Evolutionary conservation across 1,284 basidiomycete species (phyloP).

Genomic region (Sporisorium exsertum): DNA sequence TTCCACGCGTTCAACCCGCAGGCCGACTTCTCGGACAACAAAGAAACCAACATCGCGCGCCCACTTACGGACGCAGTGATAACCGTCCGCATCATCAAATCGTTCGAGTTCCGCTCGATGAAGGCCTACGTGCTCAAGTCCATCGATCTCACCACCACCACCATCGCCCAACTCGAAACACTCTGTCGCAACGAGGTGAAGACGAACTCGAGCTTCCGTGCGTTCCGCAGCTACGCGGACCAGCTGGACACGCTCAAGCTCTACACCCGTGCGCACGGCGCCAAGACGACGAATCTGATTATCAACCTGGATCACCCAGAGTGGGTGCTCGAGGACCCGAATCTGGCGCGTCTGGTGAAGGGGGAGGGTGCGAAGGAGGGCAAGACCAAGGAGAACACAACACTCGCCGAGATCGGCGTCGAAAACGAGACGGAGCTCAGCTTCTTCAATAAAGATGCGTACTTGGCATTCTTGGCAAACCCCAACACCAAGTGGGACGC

Average conservation of each 20-base stretch:
- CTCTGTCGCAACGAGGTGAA: constrained; percentile 73
- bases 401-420: constrained; percentile 54
- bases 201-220: constrained; percentile 50
- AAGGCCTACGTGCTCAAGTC: constrained; percentile 85
- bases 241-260: constrained; percentile 85
- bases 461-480: constrained; percentile 59
- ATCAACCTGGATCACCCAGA: constrained; percentile 67
- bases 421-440: constrained; percentile 67
- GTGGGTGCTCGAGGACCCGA: constrained; percentile 55
- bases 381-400: constrained; percentile 29
- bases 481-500: constrained; percentile 64
- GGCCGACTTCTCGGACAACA: constrained; percentile 71
- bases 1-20: constrained; percentile 57
- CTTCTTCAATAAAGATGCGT: constrained; percentile 62
- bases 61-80: constrained; percentile 82
- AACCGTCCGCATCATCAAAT: constrained; percentile 94
- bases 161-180: constrained; percentile 82
- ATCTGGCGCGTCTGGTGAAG: constrained; percentile 8
- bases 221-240: constrained; percentile 53
- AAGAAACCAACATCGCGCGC: constrained; percentile 76
- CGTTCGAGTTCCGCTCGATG: constrained; percentile 90
- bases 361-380: not conserved
- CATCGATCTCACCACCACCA: constrained; percentile 82
- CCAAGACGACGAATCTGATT: constrained; percentile 75
- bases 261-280: constrained; percentile 92